Percentiles rank a stretch among this genome's conserved stretches.
phyloP scores from a whole-genome alignment of 768 basidiomycete species.

The Russula earlei region DNA sequence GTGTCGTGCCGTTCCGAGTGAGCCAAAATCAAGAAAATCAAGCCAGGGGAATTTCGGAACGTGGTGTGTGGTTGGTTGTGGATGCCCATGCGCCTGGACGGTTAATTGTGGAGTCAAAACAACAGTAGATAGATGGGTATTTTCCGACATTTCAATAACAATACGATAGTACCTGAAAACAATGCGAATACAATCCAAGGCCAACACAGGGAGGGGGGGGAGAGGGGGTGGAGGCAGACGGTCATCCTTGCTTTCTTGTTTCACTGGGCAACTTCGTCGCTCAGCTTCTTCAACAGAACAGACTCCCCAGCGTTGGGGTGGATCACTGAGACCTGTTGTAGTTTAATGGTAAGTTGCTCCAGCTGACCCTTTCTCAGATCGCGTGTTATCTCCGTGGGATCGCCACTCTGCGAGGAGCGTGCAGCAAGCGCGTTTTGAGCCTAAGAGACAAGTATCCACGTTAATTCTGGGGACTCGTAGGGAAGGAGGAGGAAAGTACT shows the following conservation, averaged over 20 bases:
- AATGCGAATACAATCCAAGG: neutral
- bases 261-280: neutral
- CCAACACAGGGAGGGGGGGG: too few relatives aligned
- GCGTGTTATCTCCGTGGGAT: constrained; percentile 28
- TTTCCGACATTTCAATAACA: neutral
- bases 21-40: too few relatives aligned
- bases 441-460: neutral
- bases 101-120: neutral
- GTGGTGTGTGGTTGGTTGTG: too few relatives aligned
- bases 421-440: constrained; percentile 19
- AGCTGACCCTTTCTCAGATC: constrained; percentile 35
- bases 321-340: constrained; percentile 1
- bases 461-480: neutral
- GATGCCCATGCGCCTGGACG: neutral
- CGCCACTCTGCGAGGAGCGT: constrained; percentile 27
- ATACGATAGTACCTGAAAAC: neutral
- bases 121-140: neutral
- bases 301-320: neutral
- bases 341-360: constrained; percentile 30
- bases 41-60: too few relatives aligned
- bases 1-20: too few relatives aligned
- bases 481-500: neutral
- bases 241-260: neutral
- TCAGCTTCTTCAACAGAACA: neutral
- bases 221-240: neutral